A percentile compares a stretch with the other conserved stretches of the same genome.
phyloP scores from a whole-genome alignment of 75 land plant genomes.

The Cupressus sempervirens region DNA sequence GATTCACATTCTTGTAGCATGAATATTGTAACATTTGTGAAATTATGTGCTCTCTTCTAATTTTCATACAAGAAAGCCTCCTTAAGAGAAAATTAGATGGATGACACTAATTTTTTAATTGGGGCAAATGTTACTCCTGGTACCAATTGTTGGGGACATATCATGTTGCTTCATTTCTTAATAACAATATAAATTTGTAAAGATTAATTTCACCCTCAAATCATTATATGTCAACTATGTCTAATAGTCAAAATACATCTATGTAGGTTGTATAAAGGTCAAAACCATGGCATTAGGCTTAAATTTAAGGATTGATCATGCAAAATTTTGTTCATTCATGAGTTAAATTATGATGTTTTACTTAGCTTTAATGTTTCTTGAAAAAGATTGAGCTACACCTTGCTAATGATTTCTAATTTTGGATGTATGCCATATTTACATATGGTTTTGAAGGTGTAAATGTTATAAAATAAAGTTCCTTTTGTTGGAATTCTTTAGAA shows the following conservation, averaged over 20 bases:
- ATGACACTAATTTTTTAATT: not conserved
- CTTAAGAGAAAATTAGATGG: conserved; percentile 1
- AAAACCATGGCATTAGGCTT: conserved; percentile 2
- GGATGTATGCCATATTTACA: conserved; percentile 9
- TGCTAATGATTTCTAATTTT: conserved; percentile 1
- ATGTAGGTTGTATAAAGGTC: not conserved
- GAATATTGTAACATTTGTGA: conserved; percentile 10
- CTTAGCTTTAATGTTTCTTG: not conserved
- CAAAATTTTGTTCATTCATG: conserved; percentile 2
- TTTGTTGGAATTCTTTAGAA: no score
- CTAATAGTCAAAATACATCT: not conserved
- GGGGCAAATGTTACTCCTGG: conserved; percentile 6
- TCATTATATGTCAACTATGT: not conserved
- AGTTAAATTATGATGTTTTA: not conserved
- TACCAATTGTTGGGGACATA: not conserved
- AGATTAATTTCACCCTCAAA: not conserved
- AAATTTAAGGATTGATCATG: not conserved
- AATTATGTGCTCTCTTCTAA: conserved; percentile 10
- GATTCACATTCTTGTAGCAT: conserved; percentile 11
- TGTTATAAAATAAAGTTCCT: conserved; percentile 1
- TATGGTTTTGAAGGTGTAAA: conserved; percentile 1
- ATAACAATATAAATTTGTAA: not conserved
- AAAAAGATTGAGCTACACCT: conserved; percentile 4
- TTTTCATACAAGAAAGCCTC: conserved; percentile 2
- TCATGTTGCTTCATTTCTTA: not conserved